Percentiles rank a stretch among this genome's conserved stretches.
Evolutionary conservation across 23 red algal genomes (phyloP).

Genomic region (Gracilariopsis chorda): DNA sequence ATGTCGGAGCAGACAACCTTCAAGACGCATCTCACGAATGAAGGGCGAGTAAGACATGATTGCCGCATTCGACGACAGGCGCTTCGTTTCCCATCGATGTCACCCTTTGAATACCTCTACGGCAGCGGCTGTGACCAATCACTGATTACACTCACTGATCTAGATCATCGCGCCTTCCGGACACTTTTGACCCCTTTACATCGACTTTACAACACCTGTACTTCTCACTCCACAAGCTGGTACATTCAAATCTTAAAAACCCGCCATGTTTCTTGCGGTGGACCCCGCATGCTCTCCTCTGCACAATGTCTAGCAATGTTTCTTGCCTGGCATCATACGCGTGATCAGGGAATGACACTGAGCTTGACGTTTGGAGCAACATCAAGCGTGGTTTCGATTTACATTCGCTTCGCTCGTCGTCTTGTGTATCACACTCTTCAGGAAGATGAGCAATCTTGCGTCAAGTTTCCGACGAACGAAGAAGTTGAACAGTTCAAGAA

Average conservation of each 20-base stretch:
- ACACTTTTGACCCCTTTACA: neutral
- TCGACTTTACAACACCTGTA: neutral
- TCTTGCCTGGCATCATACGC: slow-evolving; percentile 9
- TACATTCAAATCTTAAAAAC: too few species aligned
- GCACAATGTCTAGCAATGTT: neutral
- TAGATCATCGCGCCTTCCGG: neutral
- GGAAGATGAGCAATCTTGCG: neutral
- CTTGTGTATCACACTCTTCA: neutral
- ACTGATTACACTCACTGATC: neutral
- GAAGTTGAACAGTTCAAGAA: neutral
- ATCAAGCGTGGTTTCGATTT: neutral
- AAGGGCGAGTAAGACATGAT: neutral
- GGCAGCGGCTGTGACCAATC: neutral
- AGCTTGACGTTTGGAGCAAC: neutral
- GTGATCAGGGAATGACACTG: neutral
- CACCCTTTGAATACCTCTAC: neutral
- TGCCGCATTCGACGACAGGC: neutral
- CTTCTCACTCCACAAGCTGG: neutral
- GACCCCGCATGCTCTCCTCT: neutral
- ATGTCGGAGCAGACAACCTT: too few species aligned
- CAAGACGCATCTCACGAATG: neutral
- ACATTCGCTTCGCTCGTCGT: neutral
- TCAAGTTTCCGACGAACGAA: neutral
- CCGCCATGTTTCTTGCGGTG: too few species aligned
- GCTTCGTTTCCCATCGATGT: neutral